Evolutionary conservation across 2,329 filamentous ascomycete genomes (phyloP), one percentile per base, ranked within the genome.

Genomic region (Ceratocystis lukuohia): DNA sequence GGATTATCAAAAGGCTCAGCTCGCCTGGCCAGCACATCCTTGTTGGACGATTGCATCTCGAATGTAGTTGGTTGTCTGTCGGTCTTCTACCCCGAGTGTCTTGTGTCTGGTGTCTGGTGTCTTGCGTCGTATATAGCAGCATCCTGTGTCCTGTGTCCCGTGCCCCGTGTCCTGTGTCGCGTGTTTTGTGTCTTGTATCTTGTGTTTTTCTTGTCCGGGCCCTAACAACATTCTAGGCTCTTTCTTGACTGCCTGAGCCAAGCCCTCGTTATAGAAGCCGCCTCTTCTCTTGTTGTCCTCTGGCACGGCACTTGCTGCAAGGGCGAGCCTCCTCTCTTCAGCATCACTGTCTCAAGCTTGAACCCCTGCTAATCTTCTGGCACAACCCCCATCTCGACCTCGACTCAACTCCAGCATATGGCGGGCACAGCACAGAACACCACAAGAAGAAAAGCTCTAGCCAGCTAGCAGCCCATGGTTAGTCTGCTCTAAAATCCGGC

Each of bases 1-100:
- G 65, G n/a, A 44, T 37, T 65, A 56, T 20, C 25, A 50, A 44
- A 64, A 62, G 45, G 20, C 44, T 62, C 59, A 62, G 41, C 59
- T 44, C 37, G 45, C 59, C 45, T 46, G 59, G 45, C 59, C 59
- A 45, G 41, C 8, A 44, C 8, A 62, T 45, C 59, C 37, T 28
- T 62, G 59, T 22, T 45, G 12, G 59, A 7, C 8, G 17, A 45
- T 62, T 25, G 37, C 0, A 15, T 25, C 45, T 45, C n/a, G 5
- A 45, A 62, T 62, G 45, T n/a, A 28, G 15, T 45, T n/a, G 41
- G 12, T 48, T 33, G n/a, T 50, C 33, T 17, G 4, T 25, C 20
- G 25, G 15, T 20, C 15, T 50, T 20, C 4, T 50, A 5, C 41
- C 2, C 5, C 41, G 7, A 5, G n/a, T n/a, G 28, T 28, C 25